Evolutionary conservation across 176 grass and related monocot genomes (phyloP).

Genomic region (Luzula sylvatica): DNA sequence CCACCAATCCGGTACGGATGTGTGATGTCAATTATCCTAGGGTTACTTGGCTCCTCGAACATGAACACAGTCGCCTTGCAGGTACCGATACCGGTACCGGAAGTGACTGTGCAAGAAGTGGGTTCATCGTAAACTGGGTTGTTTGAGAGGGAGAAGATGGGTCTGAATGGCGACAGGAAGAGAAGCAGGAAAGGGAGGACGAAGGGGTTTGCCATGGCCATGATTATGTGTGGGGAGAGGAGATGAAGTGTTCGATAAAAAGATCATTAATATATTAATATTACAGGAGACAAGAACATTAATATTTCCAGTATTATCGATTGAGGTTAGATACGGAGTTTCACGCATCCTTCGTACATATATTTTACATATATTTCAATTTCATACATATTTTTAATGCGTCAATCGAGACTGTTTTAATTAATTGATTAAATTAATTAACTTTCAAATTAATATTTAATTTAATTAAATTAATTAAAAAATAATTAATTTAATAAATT

Average conservation of each 20-base stretch:
- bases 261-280: too few species aligned
- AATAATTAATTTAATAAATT: too few species aligned
- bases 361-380: too few species aligned
- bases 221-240: slow-evolving; percentile 11
- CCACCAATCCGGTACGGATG: slow-evolving; percentile 49
- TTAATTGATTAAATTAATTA: too few species aligned
- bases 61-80: not conserved
- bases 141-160: not conserved
- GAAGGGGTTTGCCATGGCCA: not conserved
- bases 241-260: not conserved
- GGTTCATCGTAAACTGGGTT: slow-evolving; percentile 16
- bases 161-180: not conserved
- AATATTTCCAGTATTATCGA: too few species aligned
- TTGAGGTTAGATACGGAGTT: too few species aligned
- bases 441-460: too few species aligned
- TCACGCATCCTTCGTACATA: too few species aligned
- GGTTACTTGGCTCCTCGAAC: slow-evolving; percentile 2
- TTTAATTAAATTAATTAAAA: too few species aligned
- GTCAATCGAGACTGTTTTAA: too few species aligned
- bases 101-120: slow-evolving; percentile 1
- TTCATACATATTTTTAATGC: too few species aligned
- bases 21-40: slow-evolving; percentile 67
- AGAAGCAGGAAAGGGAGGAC: not conserved
- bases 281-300: too few species aligned
- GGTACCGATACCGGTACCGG: not conserved